These are phyloP conservation scores for Penicillium hordei DNA, from an alignment of 2,329 filamentous ascomycete species.

Conservation along the genomic window DNA sequence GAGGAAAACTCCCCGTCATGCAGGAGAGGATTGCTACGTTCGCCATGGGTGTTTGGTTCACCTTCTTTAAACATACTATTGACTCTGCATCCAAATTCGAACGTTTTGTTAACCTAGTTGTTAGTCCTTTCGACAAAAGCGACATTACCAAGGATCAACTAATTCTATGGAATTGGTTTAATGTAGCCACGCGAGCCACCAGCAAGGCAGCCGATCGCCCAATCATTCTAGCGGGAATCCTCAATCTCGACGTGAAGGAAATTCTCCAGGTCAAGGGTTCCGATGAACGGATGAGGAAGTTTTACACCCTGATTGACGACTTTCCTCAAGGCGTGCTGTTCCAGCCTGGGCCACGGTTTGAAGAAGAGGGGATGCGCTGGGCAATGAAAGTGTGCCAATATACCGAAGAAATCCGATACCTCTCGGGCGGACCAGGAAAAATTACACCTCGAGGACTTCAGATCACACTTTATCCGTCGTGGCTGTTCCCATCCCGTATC, in stretches of 20 bases:
- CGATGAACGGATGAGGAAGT: neutral
- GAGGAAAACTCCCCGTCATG: constrained; percentile 2
- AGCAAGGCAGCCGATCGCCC: constrained; percentile 12
- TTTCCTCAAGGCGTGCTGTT: constrained; percentile 7
- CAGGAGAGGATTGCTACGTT: neutral
- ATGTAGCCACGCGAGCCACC: constrained; percentile 12
- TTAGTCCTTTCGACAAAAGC: neutral
- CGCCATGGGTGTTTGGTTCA: neutral
- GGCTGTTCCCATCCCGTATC: neutral
- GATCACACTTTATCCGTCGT: neutral
- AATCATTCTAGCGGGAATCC: constrained; percentile 10
- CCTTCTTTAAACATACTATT: neutral
- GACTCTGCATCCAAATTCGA: neutral
- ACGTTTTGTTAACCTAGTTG: neutral
- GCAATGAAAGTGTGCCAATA: constrained; percentile 14
- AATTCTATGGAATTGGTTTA: constrained; percentile 10
- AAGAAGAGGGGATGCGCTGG: constrained; percentile 15
- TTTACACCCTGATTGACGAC: neutral
- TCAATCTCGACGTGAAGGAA: constrained; percentile 6
- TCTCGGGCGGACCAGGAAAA: neutral
- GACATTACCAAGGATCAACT: neutral
- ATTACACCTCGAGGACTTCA: neutral
- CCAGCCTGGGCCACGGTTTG: constrained; percentile 9
- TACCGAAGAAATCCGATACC: neutral
- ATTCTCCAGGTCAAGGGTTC: neutral